phyloP scores from a whole-genome alignment of 2,329 filamentous ascomycete genomes.

The Cladosporium velox region DNA sequence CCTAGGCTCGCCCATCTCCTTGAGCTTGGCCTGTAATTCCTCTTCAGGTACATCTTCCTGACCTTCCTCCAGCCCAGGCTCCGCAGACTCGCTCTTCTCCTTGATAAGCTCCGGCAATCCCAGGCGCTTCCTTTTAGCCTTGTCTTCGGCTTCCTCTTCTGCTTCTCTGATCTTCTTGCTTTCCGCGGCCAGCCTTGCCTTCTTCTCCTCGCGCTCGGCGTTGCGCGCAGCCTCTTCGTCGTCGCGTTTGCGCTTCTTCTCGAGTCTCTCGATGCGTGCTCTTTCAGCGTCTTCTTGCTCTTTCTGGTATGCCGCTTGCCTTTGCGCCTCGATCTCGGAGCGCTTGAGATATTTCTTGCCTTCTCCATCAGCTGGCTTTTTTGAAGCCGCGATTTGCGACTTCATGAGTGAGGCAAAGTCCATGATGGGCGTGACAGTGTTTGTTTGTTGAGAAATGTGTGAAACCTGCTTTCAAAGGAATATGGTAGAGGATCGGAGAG shows the following conservation, averaged over 20 bases:
- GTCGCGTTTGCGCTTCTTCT: constrained; percentile 84
- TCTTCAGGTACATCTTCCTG: constrained; percentile 70
- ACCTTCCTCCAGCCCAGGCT: constrained; percentile 32
- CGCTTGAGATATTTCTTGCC: constrained; percentile 80
- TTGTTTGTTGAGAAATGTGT: background rate
- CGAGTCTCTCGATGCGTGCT: constrained; percentile 67
- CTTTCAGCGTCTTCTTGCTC: constrained; percentile 76
- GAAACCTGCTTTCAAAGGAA: background rate
- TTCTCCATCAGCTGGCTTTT: constrained; percentile 38
- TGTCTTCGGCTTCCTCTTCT: constrained; percentile 72
- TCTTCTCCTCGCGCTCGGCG: constrained; percentile 76
- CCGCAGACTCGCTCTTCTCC: constrained; percentile 47
- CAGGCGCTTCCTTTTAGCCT: constrained; percentile 69
- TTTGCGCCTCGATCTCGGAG: constrained; percentile 80
- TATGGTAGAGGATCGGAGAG: background rate
- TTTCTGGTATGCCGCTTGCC: constrained; percentile 75
- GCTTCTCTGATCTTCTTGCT: constrained; percentile 69
- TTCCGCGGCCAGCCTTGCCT: constrained; percentile 77
- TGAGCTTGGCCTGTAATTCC: constrained; percentile 67
- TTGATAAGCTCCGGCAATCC: constrained; percentile 74
- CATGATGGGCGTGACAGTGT: constrained; percentile 58
- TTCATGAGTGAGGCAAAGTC: constrained; percentile 95
- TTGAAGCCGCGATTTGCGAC: constrained; percentile 73
- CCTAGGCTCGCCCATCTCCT: constrained; percentile 71
- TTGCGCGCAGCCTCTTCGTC: constrained; percentile 76